Conservation (phyloP, 441 rosid genomes). For the Mallotus repandus region DNA sequence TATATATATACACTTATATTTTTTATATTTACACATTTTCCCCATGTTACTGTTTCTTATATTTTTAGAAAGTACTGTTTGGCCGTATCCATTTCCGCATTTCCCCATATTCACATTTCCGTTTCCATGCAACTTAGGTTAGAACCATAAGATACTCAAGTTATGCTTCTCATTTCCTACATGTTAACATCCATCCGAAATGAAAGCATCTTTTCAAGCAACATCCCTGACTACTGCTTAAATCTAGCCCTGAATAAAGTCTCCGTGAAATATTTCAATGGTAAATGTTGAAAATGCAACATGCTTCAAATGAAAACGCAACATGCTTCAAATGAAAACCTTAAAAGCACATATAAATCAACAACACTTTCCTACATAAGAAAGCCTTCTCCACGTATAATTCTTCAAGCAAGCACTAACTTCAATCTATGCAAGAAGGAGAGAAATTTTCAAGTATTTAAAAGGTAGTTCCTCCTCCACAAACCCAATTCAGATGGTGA, state of each 20-base stretch:
- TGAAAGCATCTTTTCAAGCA: background rate
- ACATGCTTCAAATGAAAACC: no score
- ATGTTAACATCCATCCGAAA: background rate
- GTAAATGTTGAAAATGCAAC: no score
- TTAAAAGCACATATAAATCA: no score
- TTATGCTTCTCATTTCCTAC: background rate
- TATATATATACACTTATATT: no score
- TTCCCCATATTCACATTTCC: no score
- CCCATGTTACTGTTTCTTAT: no score
- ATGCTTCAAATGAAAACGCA: no score
- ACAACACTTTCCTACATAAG: no score
- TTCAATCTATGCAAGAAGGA: background rate
- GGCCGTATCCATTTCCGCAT: no score
- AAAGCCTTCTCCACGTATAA: background rate
- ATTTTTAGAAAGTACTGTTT: no score
- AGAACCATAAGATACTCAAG: background rate
- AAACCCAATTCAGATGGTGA: slow-evolving; percentile 1
- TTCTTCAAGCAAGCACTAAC: background rate
- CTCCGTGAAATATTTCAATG: background rate
- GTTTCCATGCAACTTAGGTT: background rate
- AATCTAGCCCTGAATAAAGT: background rate
- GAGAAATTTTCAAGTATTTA: no score
- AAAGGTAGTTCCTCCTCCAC: background rate
- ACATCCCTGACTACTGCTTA: background rate
- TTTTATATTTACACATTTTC: no score